Conservation (phyloP, 169 alveolate species). For the Plasmodium vivax region DNA sequence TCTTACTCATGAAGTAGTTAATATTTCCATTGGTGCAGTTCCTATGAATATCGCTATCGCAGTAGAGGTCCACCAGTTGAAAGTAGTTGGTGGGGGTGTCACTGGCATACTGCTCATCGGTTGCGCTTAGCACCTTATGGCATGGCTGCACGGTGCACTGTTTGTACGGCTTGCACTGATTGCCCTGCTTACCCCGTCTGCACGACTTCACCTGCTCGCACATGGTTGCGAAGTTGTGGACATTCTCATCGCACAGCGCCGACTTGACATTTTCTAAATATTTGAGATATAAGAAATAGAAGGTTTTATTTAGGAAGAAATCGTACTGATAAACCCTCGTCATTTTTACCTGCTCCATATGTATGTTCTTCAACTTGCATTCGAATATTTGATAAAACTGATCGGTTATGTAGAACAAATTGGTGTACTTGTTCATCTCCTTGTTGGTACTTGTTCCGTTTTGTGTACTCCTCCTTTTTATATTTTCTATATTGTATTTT, state of each 20-base stretch:
- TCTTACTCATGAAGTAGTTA: conserved; percentile 32
- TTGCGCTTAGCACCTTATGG: background rate
- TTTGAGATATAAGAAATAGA: conserved; percentile 32
- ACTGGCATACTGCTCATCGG: background rate
- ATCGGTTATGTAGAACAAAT: conserved; percentile 23
- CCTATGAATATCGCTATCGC: conserved; percentile 14
- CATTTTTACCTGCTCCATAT: conserved; percentile 12
- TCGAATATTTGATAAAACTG: conserved; percentile 6
- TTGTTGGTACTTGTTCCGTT: background rate
- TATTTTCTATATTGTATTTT: conserved; percentile 3
- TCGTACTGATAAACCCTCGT: conserved; percentile 16
- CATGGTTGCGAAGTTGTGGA: background rate
- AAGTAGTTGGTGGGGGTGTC: background rate
- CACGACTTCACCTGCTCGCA: background rate
- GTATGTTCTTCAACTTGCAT: background rate
- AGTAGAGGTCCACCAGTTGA: conserved; percentile 30
- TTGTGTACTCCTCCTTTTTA: background rate
- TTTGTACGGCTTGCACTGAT: background rate
- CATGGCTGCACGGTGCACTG: background rate
- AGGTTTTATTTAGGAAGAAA: conserved; percentile 53
- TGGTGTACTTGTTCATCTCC: conserved; percentile 3
- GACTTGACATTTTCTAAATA: conserved; percentile 41
- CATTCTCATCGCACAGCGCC: background rate
- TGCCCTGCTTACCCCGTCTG: background rate
- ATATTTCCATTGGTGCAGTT: background rate